A percentile compares a stretch with the other conserved stretches of the same genome.
phyloP scores from a whole-genome alignment of 495 filamentous ascomycete genomes.

The Trichoderma erinaceum region DNA sequence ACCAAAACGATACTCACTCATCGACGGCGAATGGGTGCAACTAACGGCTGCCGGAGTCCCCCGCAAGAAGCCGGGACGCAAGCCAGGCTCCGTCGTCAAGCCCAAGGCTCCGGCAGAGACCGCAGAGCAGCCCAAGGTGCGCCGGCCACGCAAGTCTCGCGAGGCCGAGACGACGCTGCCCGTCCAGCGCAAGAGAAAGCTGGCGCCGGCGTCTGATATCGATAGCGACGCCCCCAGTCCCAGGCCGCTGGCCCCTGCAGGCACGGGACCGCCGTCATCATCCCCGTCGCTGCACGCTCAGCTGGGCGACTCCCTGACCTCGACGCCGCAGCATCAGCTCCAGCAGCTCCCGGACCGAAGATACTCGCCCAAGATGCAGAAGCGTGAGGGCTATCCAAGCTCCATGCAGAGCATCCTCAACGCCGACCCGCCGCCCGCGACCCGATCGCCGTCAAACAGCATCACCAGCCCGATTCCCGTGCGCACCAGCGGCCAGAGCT shows the following conservation, averaged over 20 bases:
- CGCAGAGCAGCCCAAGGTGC: conserved; percentile 44
- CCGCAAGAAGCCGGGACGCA: conserved; percentile 45
- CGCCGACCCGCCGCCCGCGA: conserved; percentile 33
- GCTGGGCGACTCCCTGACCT: conserved; percentile 14
- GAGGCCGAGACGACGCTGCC: conserved; percentile 48
- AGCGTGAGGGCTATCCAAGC: conserved; percentile 34
- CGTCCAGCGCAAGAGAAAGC: conserved; percentile 47
- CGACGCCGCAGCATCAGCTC: neutral
- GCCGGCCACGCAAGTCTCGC: conserved; percentile 49
- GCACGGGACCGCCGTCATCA: conserved; percentile 18
- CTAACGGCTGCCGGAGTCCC: conserved; percentile 43
- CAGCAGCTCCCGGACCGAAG: neutral
- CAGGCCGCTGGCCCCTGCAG: conserved; percentile 22
- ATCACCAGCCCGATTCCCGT: conserved; percentile 17
- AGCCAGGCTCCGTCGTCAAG: conserved; percentile 44
- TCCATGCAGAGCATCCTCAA: conserved; percentile 48
- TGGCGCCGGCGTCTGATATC: conserved; percentile 28
- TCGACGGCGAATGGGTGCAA: conserved; percentile 23
- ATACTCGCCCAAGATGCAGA: conserved; percentile 26
- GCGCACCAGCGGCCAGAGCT: conserved; percentile 68
- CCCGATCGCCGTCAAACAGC: neutral
- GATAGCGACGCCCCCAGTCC: conserved; percentile 21
- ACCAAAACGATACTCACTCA: neutral
- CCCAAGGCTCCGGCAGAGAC: conserved; percentile 39
- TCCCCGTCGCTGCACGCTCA: conserved; percentile 2